These are phyloP conservation scores for Adenanthera pavonina DNA, from an alignment of 306 rosid genomes.

Conservation along the genomic window DNA sequence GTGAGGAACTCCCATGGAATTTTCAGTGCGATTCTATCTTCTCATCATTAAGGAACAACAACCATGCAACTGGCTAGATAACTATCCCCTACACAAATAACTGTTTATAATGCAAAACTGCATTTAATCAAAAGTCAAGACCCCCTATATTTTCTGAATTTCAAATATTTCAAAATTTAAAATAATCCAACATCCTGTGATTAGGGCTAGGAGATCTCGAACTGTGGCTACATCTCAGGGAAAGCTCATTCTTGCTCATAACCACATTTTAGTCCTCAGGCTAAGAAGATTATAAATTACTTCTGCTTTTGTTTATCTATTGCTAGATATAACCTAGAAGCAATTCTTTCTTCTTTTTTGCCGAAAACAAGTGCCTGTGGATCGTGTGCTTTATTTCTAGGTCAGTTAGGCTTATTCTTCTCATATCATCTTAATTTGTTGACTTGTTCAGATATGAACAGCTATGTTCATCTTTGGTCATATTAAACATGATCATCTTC, in stretches of 20 bases:
- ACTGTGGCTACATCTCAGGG: conserved; percentile 1
- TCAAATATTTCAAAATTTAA: too few species aligned
- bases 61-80: too few species aligned
- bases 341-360: not conserved
- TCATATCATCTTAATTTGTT: not conserved
- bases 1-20: not conserved
- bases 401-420: not conserved
- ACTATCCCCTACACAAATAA: not conserved
- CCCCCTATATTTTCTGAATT: too few species aligned
- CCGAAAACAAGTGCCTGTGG: not conserved
- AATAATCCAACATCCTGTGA: not conserved
- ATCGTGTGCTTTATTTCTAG: not conserved
- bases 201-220: not conserved
- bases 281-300: not conserved
- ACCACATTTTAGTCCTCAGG: not conserved
- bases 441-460: not conserved
- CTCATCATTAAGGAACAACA: not conserved
- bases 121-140: too few species aligned
- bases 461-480: not conserved
- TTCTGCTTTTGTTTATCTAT: not conserved
- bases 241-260: not conserved
- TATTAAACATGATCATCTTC: not conserved
- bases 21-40: not conserved
- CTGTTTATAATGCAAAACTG: too few species aligned
- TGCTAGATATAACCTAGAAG: not conserved